Evolutionary conservation across 768 basidiomycete species (phyloP), one percentile per base, ranked within the genome.

Genomic region (Lactarius hengduanensis): DNA sequence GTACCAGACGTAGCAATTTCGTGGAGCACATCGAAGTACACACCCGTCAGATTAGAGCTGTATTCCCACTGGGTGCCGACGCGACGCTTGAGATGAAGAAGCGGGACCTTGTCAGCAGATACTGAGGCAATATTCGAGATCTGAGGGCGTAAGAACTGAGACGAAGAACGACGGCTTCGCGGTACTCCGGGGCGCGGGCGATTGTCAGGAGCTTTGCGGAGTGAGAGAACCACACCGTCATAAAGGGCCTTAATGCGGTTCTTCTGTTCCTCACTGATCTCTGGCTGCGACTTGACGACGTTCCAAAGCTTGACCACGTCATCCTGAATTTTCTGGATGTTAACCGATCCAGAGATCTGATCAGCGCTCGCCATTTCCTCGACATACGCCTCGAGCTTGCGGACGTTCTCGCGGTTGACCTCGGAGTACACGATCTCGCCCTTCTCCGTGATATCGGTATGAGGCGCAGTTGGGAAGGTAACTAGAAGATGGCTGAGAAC

Each of bases 1-100:
- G 96, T 98, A 15, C 97, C 97, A 5, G 96, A 94, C 0, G 97
- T 98, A 6, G 97, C 97, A 72, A 99, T 98, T 78, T 99, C 97
- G 74, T 96, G 93, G 40, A 99, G 82, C 71, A 99, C 90, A 73
- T 99, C 97, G 70, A 99, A 86, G 77, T 99, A 98, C 28, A 93
- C 91, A 62, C 92, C 86, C 11, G 96, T 98, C 62, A 99, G 81
- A 78, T 98, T 98, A 79, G 91, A 94, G 73, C 92, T 95, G 80
- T 98, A 99, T 74, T 96, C 94, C 95, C 96, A 98, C 72, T 84
- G 89, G 20, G 85, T 85, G 43, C 96, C 97, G 38, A 96, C 92
- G 80, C 95, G 97, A 76, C 97, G 89, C 83, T 98, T 98, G 70
- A 99, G 81, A 76, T 98, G 96, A 20, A 99, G 86, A 41, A 98